Conservation (phyloP, 495 filamentous ascomycete genomes). For the Parathielavia appendiculata region DNA sequence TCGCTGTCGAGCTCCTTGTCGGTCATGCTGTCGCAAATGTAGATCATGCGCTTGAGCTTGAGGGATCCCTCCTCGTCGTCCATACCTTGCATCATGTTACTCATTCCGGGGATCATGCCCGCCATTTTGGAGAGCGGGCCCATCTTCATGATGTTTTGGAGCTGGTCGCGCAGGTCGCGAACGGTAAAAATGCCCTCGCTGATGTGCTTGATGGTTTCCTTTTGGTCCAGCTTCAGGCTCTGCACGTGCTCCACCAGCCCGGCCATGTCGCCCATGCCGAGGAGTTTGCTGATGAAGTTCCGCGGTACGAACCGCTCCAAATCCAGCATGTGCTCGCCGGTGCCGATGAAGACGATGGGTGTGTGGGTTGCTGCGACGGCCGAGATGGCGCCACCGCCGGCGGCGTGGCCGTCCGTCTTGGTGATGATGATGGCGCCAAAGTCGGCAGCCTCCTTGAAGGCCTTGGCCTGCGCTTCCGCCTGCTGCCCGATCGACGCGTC, state of each 20-base stretch:
- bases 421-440: conserved; percentile 99
- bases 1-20: conserved; percentile 89
- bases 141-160: conserved; percentile 99
- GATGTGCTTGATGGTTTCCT: conserved; percentile 98
- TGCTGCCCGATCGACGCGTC: conserved; percentile 95
- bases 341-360: conserved; percentile 96
- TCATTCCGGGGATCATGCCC: conserved; percentile 95
- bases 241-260: conserved; percentile 97
- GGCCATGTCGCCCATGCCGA: conserved; percentile 96
- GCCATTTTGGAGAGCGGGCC: conserved; percentile 95
- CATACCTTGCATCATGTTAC: conserved; percentile 86
- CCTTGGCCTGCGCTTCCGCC: conserved; percentile 87
- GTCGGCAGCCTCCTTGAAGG: conserved; percentile 96
- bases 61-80: conserved; percentile 91
- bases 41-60: conserved; percentile 97
- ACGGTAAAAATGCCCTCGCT: conserved; percentile 93
- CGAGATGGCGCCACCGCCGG: conserved; percentile 95
- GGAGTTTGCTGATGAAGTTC: conserved; percentile 81
- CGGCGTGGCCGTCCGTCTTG: conserved; percentile 94
- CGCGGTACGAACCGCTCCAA: conserved; percentile 88
- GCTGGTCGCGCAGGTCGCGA: conserved; percentile 89
- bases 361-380: conserved; percentile 95
- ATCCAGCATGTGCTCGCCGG: conserved; percentile 94
- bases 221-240: conserved; percentile 91
- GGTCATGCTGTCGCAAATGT: conserved; percentile 98